Conservation (phyloP, 2,329 filamentous ascomycete species). For the Botrytis deweyae region DNA sequence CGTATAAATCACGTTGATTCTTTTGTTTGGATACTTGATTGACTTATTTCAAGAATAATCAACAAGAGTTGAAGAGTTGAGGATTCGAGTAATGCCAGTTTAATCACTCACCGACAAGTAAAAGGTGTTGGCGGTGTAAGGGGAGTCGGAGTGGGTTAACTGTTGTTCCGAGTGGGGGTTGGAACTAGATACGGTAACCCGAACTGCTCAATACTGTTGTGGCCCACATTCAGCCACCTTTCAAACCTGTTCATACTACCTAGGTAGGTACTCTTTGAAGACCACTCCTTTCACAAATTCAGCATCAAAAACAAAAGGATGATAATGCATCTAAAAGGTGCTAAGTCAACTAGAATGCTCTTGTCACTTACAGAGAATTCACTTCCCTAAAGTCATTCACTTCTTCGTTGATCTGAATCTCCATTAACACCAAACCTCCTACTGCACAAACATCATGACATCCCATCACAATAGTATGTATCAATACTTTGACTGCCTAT, state of each 20-base stretch:
- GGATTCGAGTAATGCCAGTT: slow-evolving; percentile 19
- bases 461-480: neutral
- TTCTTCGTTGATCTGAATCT: neutral
- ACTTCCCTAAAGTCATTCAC: neutral
- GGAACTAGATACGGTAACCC: neutral
- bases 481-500: neutral
- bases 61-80: slow-evolving; percentile 16
- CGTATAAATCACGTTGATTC: neutral
- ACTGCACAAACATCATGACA: neutral
- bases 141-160: neutral
- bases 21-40: neutral
- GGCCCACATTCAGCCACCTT: neutral
- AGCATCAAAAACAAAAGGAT: neutral
- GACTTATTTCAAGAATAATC: slow-evolving; percentile 1
- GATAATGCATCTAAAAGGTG: neutral
- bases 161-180: neutral
- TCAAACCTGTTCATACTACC: neutral
- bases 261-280: neutral
- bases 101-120: slow-evolving; percentile 20
- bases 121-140: slow-evolving; percentile 16
- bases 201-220: neutral
- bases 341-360: neutral
- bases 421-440: neutral
- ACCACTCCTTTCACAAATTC: neutral
- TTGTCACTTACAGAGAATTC: neutral